Percentiles rank a stretch among this genome's conserved stretches.
These are phyloP conservation scores for Beauveria sp. DNA, from an alignment of 2,329 filamentous ascomycete genomes.

Conservation along the genomic window DNA sequence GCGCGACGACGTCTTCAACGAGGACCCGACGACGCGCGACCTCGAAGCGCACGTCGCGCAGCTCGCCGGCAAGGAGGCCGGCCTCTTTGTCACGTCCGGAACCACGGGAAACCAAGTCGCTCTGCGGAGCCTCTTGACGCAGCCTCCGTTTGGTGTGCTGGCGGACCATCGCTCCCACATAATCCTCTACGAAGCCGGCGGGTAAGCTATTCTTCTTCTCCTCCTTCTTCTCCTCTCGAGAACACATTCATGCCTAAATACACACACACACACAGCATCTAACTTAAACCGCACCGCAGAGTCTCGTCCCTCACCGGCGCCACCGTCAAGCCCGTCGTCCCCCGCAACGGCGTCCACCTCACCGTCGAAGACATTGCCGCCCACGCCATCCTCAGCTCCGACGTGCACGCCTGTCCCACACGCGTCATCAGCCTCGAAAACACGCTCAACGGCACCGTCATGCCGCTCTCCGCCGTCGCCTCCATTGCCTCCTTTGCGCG, in stretches of 20 bases:
- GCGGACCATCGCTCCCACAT: constrained; percentile 77
- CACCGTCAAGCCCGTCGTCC: constrained; percentile 56
- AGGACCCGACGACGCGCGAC: constrained; percentile 69
- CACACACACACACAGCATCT: constrained; percentile 12
- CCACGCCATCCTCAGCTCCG: constrained; percentile 55
- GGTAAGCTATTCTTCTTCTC: constrained; percentile 31
- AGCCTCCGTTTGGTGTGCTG: constrained; percentile 73
- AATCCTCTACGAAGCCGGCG: constrained; percentile 56
- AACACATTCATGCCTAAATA: neutral
- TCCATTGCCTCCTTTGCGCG: constrained; percentile 65
- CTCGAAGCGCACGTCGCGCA: constrained; percentile 69
- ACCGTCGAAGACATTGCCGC: constrained; percentile 69
- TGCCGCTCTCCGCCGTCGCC: constrained; percentile 64
- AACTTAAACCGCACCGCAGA: constrained; percentile 30
- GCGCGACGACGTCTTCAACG: constrained; percentile 74
- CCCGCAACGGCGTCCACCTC: constrained; percentile 64
- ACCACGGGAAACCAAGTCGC: constrained; percentile 93
- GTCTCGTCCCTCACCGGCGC: constrained; percentile 66
- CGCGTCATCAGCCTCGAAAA: constrained; percentile 79
- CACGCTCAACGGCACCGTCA: constrained; percentile 70
- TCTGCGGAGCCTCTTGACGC: constrained; percentile 66
- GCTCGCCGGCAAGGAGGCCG: constrained; percentile 67
- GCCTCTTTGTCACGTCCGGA: constrained; percentile 76
- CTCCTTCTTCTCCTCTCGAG: neutral
- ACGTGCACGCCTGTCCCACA: constrained; percentile 75